These are phyloP conservation scores for Linderina pennispora DNA, from an alignment of 192 early-diverging fungal genomes.

Conservation along the genomic window DNA sequence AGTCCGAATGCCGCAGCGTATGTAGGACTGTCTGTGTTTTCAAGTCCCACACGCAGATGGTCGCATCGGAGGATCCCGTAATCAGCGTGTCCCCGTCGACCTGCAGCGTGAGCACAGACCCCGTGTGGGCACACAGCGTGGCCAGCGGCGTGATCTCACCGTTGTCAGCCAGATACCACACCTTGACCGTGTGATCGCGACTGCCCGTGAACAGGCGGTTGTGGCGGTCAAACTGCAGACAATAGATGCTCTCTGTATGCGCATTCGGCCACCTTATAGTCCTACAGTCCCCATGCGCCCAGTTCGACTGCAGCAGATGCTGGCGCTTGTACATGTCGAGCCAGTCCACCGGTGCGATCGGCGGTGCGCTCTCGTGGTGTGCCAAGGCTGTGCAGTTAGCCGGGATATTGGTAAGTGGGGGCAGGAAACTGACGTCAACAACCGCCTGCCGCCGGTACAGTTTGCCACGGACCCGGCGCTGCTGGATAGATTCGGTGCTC, in stretches of 20 bases:
- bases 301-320: constrained; percentile 59
- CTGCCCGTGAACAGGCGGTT: constrained; percentile 66
- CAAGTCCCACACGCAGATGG: constrained; percentile 68
- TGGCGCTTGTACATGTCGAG: constrained; percentile 65
- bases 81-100: constrained; percentile 60
- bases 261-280: constrained; percentile 56
- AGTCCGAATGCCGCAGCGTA: constrained; percentile 55
- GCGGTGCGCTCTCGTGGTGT: neutral
- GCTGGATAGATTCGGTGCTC: too few species aligned
- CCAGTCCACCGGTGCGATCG: constrained; percentile 57
- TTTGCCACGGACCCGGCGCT: too few species aligned
- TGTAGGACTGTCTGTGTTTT: constrained; percentile 44
- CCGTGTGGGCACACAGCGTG: constrained; percentile 65
- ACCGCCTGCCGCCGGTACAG: too few species aligned
- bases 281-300: constrained; percentile 58
- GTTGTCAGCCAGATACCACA: constrained; percentile 66
- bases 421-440: too few species aligned
- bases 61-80: constrained; percentile 66
- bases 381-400: neutral
- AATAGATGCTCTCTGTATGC: constrained; percentile 84
- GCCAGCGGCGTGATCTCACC: constrained; percentile 39
- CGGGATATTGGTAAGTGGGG: neutral
- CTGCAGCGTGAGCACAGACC: constrained; percentile 84
- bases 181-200: constrained; percentile 62
- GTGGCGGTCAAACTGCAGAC: constrained; percentile 64